Evolutionary conservation across 768 basidiomycete species (phyloP), one percentile per base, ranked within the genome.

Genomic region (Pulveroboletus sp.): DNA sequence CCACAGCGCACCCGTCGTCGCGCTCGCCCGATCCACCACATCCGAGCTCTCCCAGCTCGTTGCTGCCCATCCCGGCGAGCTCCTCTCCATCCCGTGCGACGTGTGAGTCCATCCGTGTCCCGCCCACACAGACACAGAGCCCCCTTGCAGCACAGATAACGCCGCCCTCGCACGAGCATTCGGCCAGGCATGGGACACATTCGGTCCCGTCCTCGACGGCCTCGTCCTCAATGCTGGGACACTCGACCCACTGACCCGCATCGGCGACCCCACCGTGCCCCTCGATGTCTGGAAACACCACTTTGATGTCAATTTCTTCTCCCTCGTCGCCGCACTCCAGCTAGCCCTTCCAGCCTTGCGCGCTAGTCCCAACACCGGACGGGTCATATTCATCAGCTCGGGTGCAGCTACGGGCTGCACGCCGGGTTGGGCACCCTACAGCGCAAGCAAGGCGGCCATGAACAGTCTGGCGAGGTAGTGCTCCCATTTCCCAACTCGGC

Each of bases 251-350:
- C 58, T 93, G 20, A 77, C 81, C 49, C 75, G 73, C 32, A 78
- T 88, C 45, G 74, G 68, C 14, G 76, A 79, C 39, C 68, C 72
- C 30, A 73, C 75, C 9, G 61, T 68, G n/a, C 64, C 76, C 14
- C 55, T 86, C 32, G 74, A 79, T 45, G 68, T 70, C 19, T 91
- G 89, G 89, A 85, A 79, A 61, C 59, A 64, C 20, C 78, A 83
- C 60, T 91, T 95, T 63, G 86, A 93, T 57, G 75, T 89, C 69
- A 95, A 94, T 68, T 85, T 95, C 68, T 90, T 92, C 71, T 89
- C 92, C 2, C 75, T 90, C 17, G 71, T 95, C 38, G 77, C 81
- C 29, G 78, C 88, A 20, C 59, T 93, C 27, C 78, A 84, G 56
- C 75, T 76, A 11, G 71, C 83, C 13, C 70, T 93, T 4, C 90